Conservation (phyloP, 805 yeast species). For the Wickerhamomyces bovis region DNA sequence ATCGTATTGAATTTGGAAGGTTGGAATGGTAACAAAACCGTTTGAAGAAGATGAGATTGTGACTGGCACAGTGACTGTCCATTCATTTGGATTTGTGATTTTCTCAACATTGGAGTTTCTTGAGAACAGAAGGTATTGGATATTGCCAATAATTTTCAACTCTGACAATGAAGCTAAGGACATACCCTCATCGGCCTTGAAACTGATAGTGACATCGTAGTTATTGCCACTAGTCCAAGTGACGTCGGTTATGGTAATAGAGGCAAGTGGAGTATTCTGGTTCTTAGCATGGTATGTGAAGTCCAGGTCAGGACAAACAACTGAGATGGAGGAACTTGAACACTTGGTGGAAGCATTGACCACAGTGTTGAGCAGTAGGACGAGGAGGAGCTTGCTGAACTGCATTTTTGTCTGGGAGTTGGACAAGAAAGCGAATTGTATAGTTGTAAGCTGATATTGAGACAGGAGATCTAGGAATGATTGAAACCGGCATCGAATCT, state of each 20-base stretch:
- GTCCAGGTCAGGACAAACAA: constrained; percentile 4
- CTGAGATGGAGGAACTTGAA: not conserved
- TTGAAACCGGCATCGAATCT: not conserved
- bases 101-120: constrained; percentile 4
- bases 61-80: constrained; percentile 6
- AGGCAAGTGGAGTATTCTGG: constrained; percentile 7
- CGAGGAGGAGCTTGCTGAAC: not conserved
- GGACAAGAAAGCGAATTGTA: not conserved
- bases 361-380: not conserved
- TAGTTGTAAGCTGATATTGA: not conserved
- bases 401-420: not conserved
- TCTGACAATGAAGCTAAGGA: constrained; percentile 6
- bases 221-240: constrained; percentile 1
- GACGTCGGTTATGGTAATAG: constrained; percentile 8
- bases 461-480: not conserved
- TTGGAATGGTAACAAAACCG: constrained; percentile 6
- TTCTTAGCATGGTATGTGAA: constrained; percentile 3
- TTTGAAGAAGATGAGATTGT: not conserved
- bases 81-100: constrained; percentile 8
- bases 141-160: constrained; percentile 10
- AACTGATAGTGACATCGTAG: constrained; percentile 9
- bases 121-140: constrained; percentile 5
- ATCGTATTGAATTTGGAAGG: constrained; percentile 10
- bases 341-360: not conserved
- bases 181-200: constrained; percentile 5